Base-by-base conservation (phyloP, 768 basidiomycete species). In the Phylloporus sp. region DNA sequence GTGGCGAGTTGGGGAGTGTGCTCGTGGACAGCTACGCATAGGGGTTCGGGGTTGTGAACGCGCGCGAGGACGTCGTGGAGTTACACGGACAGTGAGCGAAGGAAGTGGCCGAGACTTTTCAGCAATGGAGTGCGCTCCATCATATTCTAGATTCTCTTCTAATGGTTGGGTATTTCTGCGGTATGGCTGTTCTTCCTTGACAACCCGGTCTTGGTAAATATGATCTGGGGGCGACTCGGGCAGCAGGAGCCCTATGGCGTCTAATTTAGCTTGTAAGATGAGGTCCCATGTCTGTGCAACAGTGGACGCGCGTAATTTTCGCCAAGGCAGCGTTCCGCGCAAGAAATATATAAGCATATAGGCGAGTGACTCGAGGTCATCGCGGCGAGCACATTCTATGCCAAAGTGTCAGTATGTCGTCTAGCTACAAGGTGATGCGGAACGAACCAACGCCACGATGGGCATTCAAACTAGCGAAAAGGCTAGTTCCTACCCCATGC, bases 331-430 rank as follows among this genome's bases (percentile, higher is more conserved):
- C 0, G 82, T 84, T 15, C 88, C 87, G 6, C 86, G 83, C 13
- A 89, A 69, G 67, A 91, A 89, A 61, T 90, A 89, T 38, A 89
- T 81, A 53, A 90, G 78, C 85, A 89, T 87, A 70, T 91, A 91
- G 0, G 88, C 85, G 7, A 91, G 73, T 0, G 83, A 83, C 69
- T 90, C 88, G 51, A 91, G 78, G 62, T 91, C 88, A 58, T 91
- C 88, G 34, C 88, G 78, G 43, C 88, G 80, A 6, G 86, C 85
- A 11, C 81, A 83, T 67, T 91, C 88, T 84, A 65, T 47, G 44
- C 4, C 16, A 24, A 26, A 57, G 48, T 18, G 40, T 41, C 9
- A 48, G 29, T 24, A 13, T 36, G 38, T 32, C 9, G 9, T 32
- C 18, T 22, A 15, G 20, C 20, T 22, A 24, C 26, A n/a, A 35